Conservation (phyloP, 2,329 filamentous ascomycete genomes). For the Plectosphaerella sp. region DNA sequence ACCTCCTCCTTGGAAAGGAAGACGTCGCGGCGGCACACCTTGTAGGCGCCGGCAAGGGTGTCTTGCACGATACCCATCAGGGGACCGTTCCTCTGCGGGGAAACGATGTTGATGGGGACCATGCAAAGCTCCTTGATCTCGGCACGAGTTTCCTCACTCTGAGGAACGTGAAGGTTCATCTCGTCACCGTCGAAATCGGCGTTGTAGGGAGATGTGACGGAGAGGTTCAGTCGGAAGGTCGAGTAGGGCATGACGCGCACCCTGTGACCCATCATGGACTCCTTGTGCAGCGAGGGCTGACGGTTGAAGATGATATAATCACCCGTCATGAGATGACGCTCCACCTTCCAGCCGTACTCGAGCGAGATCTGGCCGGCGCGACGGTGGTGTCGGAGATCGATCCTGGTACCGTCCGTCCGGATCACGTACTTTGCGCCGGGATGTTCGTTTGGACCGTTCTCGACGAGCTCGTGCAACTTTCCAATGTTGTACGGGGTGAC, state of each 20-base stretch:
- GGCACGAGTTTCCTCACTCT: conserved; percentile 93
- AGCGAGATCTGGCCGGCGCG: conserved; percentile 80
- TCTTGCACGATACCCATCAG: conserved; percentile 99
- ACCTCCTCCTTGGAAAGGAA: conserved; percentile 88
- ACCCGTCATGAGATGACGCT: conserved; percentile 91
- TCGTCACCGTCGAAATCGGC: conserved; percentile 99
- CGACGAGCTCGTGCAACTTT: conserved; percentile 82
- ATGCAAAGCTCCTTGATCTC: conserved; percentile 93
- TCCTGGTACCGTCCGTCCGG: conserved; percentile 85
- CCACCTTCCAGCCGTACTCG: conserved; percentile 97
- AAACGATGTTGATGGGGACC: conserved; percentile 98
- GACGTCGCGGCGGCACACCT: conserved; percentile 87
- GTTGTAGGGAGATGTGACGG: conserved; percentile 98
- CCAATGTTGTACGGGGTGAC: conserved; percentile 98
- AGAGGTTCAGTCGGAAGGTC: conserved; percentile 95
- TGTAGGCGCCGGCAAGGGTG: conserved; percentile 93
- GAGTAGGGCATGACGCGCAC: conserved; percentile 99
- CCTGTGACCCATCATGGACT: conserved; percentile 99
- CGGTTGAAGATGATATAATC: conserved; percentile 99
- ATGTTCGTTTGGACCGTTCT: conserved; percentile 91
- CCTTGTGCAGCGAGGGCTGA: conserved; percentile 97
- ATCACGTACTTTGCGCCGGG: conserved; percentile 97
- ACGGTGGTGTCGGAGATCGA: conserved; percentile 91
- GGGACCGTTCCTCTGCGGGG: conserved; percentile 91
- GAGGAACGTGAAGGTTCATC: conserved; percentile 99